Percentiles rank a stretch among this genome's conserved stretches.
Conservation (phyloP, 176 grass and related monocot genomes). For the Triticum turgidum region DNA sequence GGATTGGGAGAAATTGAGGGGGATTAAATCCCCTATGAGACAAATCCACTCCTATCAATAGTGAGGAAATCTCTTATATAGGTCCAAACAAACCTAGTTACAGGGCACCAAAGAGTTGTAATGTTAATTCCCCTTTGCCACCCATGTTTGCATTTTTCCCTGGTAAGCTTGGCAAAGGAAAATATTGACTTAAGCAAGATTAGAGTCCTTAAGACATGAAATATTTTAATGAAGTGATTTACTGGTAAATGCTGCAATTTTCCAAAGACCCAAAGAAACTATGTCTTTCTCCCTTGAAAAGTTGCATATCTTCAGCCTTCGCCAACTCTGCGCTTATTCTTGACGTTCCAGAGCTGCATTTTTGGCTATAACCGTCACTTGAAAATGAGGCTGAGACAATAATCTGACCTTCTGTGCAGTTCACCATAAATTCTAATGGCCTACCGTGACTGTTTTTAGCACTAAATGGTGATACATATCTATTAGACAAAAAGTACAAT, state of each 20-base stretch:
- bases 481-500: background rate
- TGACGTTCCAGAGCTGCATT: background rate
- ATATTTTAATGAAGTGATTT: too few species aligned
- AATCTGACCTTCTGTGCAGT: too few species aligned
- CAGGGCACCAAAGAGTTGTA: background rate
- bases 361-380: background rate
- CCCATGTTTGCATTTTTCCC: background rate
- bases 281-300: background rate
- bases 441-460: background rate
- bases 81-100: background rate
- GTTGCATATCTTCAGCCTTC: background rate
- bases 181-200: background rate
- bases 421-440: background rate
- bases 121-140: background rate
- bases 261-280: too few species aligned
- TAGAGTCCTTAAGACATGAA: too few species aligned
- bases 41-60: too few species aligned
- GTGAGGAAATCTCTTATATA: too few species aligned
- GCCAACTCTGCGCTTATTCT: background rate
- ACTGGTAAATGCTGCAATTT: too few species aligned
- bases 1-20: too few species aligned
- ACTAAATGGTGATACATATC: background rate
- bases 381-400: too few species aligned
- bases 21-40: too few species aligned
- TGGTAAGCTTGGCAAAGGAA: background rate